A percentile compares a stretch with the other conserved stretches of the same genome.
These are phyloP conservation scores for Plasmodium coatneyi DNA, from an alignment of 169 alveolate genomes.

Conservation along the genomic window DNA sequence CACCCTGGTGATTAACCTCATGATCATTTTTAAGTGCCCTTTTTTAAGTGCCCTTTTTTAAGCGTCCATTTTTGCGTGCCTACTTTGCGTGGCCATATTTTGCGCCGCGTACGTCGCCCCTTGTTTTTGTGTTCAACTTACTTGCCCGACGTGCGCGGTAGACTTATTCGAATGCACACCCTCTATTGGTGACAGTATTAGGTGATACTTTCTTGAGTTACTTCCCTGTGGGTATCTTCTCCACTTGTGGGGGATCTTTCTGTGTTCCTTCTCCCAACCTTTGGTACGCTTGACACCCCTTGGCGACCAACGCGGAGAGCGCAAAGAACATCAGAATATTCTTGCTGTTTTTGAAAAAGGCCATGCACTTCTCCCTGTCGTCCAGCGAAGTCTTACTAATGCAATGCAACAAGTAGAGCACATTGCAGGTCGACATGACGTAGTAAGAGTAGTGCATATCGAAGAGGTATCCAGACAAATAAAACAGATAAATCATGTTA, in stretches of 20 bases:
- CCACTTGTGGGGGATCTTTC: not conserved
- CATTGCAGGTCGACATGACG: constrained; percentile 12
- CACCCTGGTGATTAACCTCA: not conserved
- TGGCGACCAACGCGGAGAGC: constrained; percentile 6
- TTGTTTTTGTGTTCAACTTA: not conserved
- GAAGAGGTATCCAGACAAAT: constrained; percentile 30
- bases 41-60: not conserved
- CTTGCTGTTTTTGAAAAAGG: constrained; percentile 49
- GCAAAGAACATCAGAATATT: constrained; percentile 11
- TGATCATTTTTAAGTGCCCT: not conserved
- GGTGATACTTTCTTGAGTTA: not conserved
- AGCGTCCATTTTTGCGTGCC: not conserved
- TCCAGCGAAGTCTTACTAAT: not conserved
- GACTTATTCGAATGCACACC: not conserved
- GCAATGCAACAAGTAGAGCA: constrained; percentile 17
- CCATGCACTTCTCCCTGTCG: constrained; percentile 50
- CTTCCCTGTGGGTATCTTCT: not conserved
- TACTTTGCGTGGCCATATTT: not conserved
- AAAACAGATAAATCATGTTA: constrained; percentile 33
- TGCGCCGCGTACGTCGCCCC: too few relatives aligned
- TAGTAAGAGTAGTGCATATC: constrained; percentile 43
- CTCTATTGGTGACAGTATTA: not conserved
- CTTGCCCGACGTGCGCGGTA: not conserved
- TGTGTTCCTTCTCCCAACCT: not conserved
- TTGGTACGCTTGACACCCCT: constrained; percentile 4